phyloP scores from a whole-genome alignment of 2,329 filamentous ascomycete genomes.

The Camillea tinctor region DNA sequence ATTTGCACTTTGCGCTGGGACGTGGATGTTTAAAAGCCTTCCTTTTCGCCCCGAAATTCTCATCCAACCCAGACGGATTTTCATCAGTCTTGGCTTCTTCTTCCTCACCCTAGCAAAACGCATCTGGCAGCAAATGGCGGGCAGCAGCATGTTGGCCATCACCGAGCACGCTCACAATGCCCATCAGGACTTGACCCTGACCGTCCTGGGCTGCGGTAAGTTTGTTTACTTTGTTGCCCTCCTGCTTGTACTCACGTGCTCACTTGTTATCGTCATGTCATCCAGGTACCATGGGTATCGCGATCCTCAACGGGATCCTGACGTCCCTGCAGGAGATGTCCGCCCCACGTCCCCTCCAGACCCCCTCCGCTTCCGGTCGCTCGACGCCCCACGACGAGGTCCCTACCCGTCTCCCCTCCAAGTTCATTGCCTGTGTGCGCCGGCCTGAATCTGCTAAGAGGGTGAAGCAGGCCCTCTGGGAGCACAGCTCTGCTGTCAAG shows the following conservation, averaged over 20 bases:
- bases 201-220: slow-evolving; percentile 79
- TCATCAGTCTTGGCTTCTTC: too few species aligned
- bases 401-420: slow-evolving; percentile 62
- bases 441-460: slow-evolving; percentile 67
- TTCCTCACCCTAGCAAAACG: too few species aligned
- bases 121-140: not conserved
- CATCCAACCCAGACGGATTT: too few species aligned
- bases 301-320: slow-evolving; percentile 79
- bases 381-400: slow-evolving; percentile 47
- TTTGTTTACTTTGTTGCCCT: slow-evolving; percentile 3
- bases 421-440: slow-evolving; percentile 79
- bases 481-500: slow-evolving; percentile 61
- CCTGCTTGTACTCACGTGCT: not conserved
- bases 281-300: slow-evolving; percentile 78
- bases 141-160: slow-evolving; percentile 32
- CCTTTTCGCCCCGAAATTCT: not conserved
- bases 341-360: slow-evolving; percentile 45
- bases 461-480: slow-evolving; percentile 63
- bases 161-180: slow-evolving; percentile 35
- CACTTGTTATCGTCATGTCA: slow-evolving; percentile 13
- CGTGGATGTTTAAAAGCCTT: not conserved
- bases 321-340: slow-evolving; percentile 61
- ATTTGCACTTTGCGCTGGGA: not conserved
- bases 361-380: slow-evolving; percentile 38
- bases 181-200: slow-evolving; percentile 63